These are phyloP conservation scores for Metarhizium humberi DNA, from an alignment of 2,329 filamentous ascomycete species.

Conservation along the genomic window DNA sequence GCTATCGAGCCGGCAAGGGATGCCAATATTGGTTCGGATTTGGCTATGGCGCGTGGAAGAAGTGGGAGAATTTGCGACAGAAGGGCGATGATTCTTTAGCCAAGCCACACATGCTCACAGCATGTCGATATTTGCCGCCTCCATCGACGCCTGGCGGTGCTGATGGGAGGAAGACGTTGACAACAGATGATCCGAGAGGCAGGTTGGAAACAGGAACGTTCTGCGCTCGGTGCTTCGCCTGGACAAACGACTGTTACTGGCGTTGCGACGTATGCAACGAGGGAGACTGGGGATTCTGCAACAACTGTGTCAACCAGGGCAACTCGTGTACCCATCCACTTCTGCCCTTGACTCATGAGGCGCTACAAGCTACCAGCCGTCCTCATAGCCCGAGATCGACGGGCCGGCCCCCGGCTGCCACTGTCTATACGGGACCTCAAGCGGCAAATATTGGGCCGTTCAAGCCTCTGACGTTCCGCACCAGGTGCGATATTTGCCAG, in stretches of 20 bases:
- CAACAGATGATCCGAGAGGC: slow-evolving; percentile 55
- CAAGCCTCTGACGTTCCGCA: slow-evolving; percentile 61
- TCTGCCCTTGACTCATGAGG: slow-evolving; percentile 61
- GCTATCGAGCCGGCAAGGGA: slow-evolving; percentile 68
- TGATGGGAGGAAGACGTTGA: slow-evolving; percentile 48
- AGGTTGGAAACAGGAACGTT: slow-evolving; percentile 74
- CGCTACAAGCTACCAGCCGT: slow-evolving; percentile 23
- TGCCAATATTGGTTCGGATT: slow-evolving; percentile 88
- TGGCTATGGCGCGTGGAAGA: slow-evolving; percentile 58
- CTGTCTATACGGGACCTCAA: slow-evolving; percentile 37
- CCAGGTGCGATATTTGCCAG: slow-evolving; percentile 70
- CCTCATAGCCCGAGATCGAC: slow-evolving; percentile 32
- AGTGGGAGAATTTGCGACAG: slow-evolving; percentile 49
- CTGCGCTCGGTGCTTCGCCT: slow-evolving; percentile 65
- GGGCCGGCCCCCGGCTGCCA: slow-evolving; percentile 37
- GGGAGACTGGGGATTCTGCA: slow-evolving; percentile 92
- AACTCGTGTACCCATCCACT: slow-evolving; percentile 74
- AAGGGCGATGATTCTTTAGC: slow-evolving; percentile 29
- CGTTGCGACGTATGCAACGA: slow-evolving; percentile 80
- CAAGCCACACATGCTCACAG: slow-evolving; percentile 48
- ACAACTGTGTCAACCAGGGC: slow-evolving; percentile 75
- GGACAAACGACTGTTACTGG: slow-evolving; percentile 82
- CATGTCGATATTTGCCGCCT: slow-evolving; percentile 46
- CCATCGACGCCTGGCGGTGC: slow-evolving; percentile 39
- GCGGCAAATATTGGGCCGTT: slow-evolving; percentile 44